These are phyloP conservation scores for Boletus rubropictus DNA, from an alignment of 768 basidiomycete species.

Conservation along the genomic window DNA sequence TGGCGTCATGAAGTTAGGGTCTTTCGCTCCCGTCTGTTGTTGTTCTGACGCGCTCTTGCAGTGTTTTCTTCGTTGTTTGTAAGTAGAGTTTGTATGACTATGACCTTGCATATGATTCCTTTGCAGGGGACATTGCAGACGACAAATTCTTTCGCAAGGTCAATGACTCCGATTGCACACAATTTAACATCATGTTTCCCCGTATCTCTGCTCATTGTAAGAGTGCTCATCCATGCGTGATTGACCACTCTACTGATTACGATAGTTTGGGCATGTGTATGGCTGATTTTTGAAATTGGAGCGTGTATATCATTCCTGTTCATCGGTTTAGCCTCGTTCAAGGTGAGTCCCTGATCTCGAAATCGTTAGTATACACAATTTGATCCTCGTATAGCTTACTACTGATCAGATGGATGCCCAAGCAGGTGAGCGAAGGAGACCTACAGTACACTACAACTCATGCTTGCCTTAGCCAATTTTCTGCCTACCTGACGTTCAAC, in stretches of 20 bases:
- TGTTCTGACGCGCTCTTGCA: slow-evolving; percentile 26
- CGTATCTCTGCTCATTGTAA: slow-evolving; percentile 65
- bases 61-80: slow-evolving; percentile 86
- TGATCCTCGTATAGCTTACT: slow-evolving; percentile 30
- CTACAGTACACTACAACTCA: slow-evolving; percentile 4
- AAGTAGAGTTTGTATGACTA: slow-evolving; percentile 25
- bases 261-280: slow-evolving; percentile 78
- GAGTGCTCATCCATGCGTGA: slow-evolving; percentile 11
- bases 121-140: slow-evolving; percentile 85
- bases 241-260: background rate
- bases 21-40: slow-evolving; percentile 5
- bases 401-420: slow-evolving; percentile 45
- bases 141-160: slow-evolving; percentile 93
- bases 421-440: slow-evolving; percentile 49
- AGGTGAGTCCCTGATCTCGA: slow-evolving; percentile 41
- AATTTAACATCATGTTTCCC: slow-evolving; percentile 75
- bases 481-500: slow-evolving; percentile 46
- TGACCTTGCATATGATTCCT: background rate
- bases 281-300: slow-evolving; percentile 75
- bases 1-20: slow-evolving; percentile 76
- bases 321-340: slow-evolving; percentile 79
- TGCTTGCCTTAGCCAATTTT: slow-evolving; percentile 43
- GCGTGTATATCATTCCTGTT: slow-evolving; percentile 74
- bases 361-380: background rate
- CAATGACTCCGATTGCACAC: slow-evolving; percentile 90